Evolutionary conservation across 2,329 filamentous ascomycete genomes (phyloP).

Genomic region (Dactylellina leptospora): DNA sequence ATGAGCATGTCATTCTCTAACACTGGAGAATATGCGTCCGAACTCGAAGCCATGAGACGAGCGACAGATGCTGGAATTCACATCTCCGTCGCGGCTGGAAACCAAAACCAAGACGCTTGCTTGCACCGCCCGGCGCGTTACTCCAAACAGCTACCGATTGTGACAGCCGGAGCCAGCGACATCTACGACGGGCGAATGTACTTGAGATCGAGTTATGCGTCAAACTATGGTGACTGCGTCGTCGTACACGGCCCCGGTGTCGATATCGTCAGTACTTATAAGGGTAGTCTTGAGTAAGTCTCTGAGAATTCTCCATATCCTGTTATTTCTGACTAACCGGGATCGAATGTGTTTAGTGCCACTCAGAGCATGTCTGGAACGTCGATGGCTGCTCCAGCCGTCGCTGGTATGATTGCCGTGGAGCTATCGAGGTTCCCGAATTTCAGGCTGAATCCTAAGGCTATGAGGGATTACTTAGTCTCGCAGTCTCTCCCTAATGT

Average conservation of each 20-base stretch:
- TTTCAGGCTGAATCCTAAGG: conserved; percentile 15
- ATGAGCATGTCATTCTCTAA: conserved; percentile 69
- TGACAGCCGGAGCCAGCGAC: conserved; percentile 61
- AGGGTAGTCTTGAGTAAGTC: conserved; percentile 22
- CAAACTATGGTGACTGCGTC: conserved; percentile 60
- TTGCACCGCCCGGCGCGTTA: conserved; percentile 59
- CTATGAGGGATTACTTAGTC: conserved; percentile 9
- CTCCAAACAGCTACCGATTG: conserved; percentile 59
- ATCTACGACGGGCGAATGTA: conserved; percentile 57
- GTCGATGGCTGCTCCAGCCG: conserved; percentile 32
- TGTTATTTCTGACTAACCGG: background rate
- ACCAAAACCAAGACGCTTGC: conserved; percentile 57
- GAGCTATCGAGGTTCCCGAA: conserved; percentile 31
- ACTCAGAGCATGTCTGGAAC: conserved; percentile 23
- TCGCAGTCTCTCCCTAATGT: conserved; percentile 13
- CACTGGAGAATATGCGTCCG: conserved; percentile 60
- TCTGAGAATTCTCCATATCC: background rate
- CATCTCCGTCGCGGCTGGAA: conserved; percentile 62
- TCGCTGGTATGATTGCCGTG: conserved; percentile 39
- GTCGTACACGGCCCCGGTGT: conserved; percentile 61
- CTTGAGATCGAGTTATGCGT: conserved; percentile 23
- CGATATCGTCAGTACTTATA: conserved; percentile 64
- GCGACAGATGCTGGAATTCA: conserved; percentile 62
- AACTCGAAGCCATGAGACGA: conserved; percentile 65
- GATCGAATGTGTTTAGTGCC: background rate